Base-by-base conservation (phyloP, 345 rosid genomes). In the Acer negundo region DNA sequence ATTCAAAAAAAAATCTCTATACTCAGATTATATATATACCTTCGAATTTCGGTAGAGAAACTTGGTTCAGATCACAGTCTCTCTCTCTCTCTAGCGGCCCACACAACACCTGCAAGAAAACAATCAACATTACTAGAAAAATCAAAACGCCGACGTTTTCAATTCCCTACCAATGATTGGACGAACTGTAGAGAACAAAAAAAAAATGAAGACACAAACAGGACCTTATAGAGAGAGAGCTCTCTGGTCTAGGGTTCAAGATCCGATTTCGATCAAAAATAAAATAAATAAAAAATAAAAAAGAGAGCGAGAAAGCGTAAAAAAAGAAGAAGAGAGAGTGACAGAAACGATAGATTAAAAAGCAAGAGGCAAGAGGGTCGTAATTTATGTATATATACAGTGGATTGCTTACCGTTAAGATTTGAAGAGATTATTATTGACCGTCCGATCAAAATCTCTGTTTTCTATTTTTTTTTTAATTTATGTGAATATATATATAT, bases 171-270 rank as follows among this genome's bases (percentile, higher is more conserved):
- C 31, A 31, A n/a, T 28, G 62, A 55, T 38, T 20, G 53, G 38
- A 75, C 65, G 10, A 35, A 55, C 72, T 40, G 42, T 0, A 20
- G 11, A 55, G 44, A 19, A 5, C 38, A 35, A 35, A 35, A 0
- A 35, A 35, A 35, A 35, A 35, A 4, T 35, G 6, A 49, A 15
- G 40, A 73, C 72, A 31, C 15, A 17, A 75, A 55, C 56, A 44
- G 38, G 13, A 42, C 51, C 67, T 67, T 40, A 67, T 40, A 40
- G 28, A 51, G 56, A 15, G 9, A 24, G 72, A 22, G 61, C 55
- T 70, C 53, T 70, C 66, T 75, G 51, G 72, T 44, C 68, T 70
- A 62, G 73, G 69, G 67, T 42, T 80, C 40, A 55, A 53, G 83
- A 81, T 81, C 83, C 80, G 80, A n/a, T n/a, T n/a, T n/a, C n/a